phyloP scores from a whole-genome alignment of 768 basidiomycete genomes.

The Russula abietina region DNA sequence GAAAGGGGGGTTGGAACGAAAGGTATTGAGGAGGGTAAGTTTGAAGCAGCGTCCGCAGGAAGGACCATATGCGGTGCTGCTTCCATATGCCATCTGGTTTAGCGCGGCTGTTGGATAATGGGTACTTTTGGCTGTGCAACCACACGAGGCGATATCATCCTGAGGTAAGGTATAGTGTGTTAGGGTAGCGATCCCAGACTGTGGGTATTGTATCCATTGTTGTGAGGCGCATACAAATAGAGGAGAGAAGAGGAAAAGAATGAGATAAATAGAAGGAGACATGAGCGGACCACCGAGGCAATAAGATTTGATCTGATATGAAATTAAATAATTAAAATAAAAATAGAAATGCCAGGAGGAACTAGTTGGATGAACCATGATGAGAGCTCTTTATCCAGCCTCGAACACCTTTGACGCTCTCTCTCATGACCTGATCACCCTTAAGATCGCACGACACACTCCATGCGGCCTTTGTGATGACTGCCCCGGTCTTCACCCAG shows the following conservation, averaged over 20 bases:
- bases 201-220: constrained; percentile 60
- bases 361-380: constrained; percentile 27
- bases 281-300: background rate
- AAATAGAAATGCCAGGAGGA: background rate
- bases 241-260: constrained; percentile 20
- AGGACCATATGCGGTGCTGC: constrained; percentile 63
- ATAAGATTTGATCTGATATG: constrained; percentile 8
- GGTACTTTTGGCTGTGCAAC: constrained; percentile 51
- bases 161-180: constrained; percentile 61
- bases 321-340: constrained; percentile 3
- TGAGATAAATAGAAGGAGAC: background rate
- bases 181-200: constrained; percentile 62
- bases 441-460: constrained; percentile 83
- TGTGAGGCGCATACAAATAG: constrained; percentile 28
- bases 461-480: constrained; percentile 56
- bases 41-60: constrained; percentile 77
- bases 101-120: constrained; percentile 76
- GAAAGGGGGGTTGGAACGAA: constrained; percentile 61
- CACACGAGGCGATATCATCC: constrained; percentile 65
- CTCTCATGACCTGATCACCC: constrained; percentile 44
- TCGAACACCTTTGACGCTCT: constrained; percentile 47
- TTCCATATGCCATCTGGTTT: constrained; percentile 75
- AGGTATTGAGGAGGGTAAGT: constrained; percentile 65
- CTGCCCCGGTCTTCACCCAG: constrained; percentile 71
- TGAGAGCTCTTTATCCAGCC: constrained; percentile 66